A percentile compares a stretch with the other conserved stretches of the same genome.
phyloP scores from a whole-genome alignment of 768 basidiomycete genomes.

The Suillus sp. region DNA sequence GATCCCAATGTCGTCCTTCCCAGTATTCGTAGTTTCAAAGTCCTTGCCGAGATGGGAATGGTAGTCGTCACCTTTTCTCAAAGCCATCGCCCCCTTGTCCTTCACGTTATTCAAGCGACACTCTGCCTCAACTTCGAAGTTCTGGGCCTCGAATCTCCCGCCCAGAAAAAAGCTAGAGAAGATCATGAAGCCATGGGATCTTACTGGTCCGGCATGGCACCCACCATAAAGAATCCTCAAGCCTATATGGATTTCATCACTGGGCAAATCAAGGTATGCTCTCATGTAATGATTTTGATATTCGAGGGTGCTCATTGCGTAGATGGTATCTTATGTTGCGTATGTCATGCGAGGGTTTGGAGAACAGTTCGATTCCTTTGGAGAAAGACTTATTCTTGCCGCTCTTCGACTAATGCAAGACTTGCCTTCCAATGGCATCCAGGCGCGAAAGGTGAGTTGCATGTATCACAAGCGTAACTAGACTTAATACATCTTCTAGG shows the following conservation, averaged over 20 bases:
- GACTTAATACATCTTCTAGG: slow-evolving; percentile 46
- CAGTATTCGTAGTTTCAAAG: slow-evolving; percentile 87
- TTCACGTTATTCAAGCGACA: slow-evolving; percentile 66
- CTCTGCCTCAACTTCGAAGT: slow-evolving; percentile 80
- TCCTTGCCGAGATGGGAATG: slow-evolving; percentile 91
- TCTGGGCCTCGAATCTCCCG: slow-evolving; percentile 76
- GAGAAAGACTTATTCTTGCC: slow-evolving; percentile 77
- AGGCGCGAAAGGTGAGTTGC: slow-evolving; percentile 69
- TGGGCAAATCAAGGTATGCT: slow-evolving; percentile 83
- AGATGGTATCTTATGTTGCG: slow-evolving; percentile 92
- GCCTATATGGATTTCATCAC: slow-evolving; percentile 83
- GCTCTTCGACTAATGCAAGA: slow-evolving; percentile 91
- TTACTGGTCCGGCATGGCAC: slow-evolving; percentile 82
- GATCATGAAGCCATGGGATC: slow-evolving; percentile 81
- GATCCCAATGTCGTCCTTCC: slow-evolving; percentile 64
- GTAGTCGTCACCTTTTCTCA: slow-evolving; percentile 91
- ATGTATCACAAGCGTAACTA: slow-evolving; percentile 1
- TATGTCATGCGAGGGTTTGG: slow-evolving; percentile 77
- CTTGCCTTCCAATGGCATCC: slow-evolving; percentile 83
- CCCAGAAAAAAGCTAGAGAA: slow-evolving; percentile 75
- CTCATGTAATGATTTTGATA: neutral
- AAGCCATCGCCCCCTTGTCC: slow-evolving; percentile 66
- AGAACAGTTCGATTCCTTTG: slow-evolving; percentile 71
- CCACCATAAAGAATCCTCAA: slow-evolving; percentile 67
- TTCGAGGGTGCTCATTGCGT: slow-evolving; percentile 16